Conservation (phyloP, 805 yeast genomes). For the Kregervanrija pseudodelftensis region DNA sequence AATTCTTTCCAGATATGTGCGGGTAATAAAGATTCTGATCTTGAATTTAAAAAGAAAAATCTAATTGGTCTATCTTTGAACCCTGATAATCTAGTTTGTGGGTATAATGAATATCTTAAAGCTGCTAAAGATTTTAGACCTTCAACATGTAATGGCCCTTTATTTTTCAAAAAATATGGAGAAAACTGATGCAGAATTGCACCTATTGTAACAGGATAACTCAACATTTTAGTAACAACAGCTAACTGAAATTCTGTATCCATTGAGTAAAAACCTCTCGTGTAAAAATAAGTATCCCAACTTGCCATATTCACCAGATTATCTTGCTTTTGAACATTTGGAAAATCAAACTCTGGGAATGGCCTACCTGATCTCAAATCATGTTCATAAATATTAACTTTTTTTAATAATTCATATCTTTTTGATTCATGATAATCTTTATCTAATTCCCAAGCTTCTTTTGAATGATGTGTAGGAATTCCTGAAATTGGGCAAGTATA, state of each 20-base stretch:
- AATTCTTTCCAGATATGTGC: conserved; percentile 94
- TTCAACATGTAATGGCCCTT: conserved; percentile 84
- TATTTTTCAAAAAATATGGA: conserved; percentile 74
- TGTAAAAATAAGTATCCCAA: conserved; percentile 93
- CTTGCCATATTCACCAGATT: conserved; percentile 65
- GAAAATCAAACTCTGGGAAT: conserved; percentile 94
- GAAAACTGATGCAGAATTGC: conserved; percentile 76
- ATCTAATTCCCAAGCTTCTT: conserved; percentile 85
- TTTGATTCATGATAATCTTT: conserved; percentile 58
- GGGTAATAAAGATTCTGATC: conserved; percentile 90
- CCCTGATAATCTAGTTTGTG: conserved; percentile 50
- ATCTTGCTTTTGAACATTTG: conserved; percentile 70
- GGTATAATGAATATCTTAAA: conserved; percentile 80
- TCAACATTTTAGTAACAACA: conserved; percentile 87
- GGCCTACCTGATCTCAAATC: conserved; percentile 90
- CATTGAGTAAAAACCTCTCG: conserved; percentile 91
- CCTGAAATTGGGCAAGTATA: conserved; percentile 92
- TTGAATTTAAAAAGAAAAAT: conserved; percentile 82
- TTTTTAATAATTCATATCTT: conserved; percentile 66
- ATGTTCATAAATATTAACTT: conserved; percentile 89
- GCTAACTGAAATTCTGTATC: conserved; percentile 95
- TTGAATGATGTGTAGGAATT: conserved; percentile 90
- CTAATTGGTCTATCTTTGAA: conserved; percentile 85
- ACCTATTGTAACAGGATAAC: conserved; percentile 88
- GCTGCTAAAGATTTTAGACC: conserved; percentile 94